phyloP scores from a whole-genome alignment of 208 protist species.

The Leishmania major region DNA sequence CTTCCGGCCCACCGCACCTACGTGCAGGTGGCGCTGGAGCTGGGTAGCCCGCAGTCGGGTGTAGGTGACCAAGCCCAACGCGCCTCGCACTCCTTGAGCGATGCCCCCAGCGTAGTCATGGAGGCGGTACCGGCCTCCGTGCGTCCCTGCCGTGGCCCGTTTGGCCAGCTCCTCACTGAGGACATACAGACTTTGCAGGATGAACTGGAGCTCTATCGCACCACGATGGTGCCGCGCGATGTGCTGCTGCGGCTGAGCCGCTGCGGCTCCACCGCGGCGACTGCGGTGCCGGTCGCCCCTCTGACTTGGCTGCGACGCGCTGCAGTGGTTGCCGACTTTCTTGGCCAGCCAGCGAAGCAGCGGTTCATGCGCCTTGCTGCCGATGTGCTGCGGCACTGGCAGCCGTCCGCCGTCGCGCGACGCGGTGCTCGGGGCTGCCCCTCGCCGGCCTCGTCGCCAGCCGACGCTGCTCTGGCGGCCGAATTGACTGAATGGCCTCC shows the following conservation, averaged over 20 bases:
- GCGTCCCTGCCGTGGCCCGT: constrained; percentile 74
- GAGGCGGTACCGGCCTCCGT: constrained; percentile 27
- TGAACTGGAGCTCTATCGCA: constrained; percentile 76
- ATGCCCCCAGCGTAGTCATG: constrained; percentile 47
- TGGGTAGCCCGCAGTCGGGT: neutral
- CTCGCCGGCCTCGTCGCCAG: neutral
- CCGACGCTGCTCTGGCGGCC: neutral
- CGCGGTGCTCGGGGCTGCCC: neutral
- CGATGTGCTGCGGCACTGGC: constrained; percentile 25
- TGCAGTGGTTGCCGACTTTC: constrained; percentile 50
- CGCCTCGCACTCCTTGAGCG: neutral
- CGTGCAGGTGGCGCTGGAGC: constrained; percentile 55
- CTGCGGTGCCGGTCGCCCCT: neutral
- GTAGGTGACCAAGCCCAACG: neutral
- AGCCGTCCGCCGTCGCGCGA: neutral
- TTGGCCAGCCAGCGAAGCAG: constrained; percentile 68
- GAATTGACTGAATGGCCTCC: neutral
- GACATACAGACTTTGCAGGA: constrained; percentile 48
- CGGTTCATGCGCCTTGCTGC: constrained; percentile 48
- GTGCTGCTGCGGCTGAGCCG: constrained; percentile 26
- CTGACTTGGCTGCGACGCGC: constrained; percentile 31
- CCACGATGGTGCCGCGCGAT: constrained; percentile 70
- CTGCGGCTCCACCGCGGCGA: constrained; percentile 4
- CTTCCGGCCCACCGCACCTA: constrained; percentile 69
- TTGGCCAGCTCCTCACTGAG: constrained; percentile 72